These are phyloP conservation scores for Sambucus nigra DNA, from an alignment of 129 eudicot species.

Conservation along the genomic window DNA sequence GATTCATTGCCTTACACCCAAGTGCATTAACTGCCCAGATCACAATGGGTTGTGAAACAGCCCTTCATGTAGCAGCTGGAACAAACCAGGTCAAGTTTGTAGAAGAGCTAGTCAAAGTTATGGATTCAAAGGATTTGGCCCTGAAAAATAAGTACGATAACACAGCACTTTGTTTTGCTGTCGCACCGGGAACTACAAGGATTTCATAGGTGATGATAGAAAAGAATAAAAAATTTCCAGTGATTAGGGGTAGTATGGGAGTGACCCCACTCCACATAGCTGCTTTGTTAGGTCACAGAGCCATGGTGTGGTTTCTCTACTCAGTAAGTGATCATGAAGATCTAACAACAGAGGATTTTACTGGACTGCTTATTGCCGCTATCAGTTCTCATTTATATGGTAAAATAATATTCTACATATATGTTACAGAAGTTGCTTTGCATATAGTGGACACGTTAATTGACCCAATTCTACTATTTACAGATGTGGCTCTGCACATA, in stretches of 20 bases:
- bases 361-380: constrained; percentile 9
- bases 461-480: too few species aligned
- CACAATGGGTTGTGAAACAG: constrained; percentile 33
- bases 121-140: constrained; percentile 23
- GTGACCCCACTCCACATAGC: constrained; percentile 25
- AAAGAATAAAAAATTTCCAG: constrained; percentile 8
- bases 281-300: constrained; percentile 17
- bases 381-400: constrained; percentile 27
- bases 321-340: constrained; percentile 3
- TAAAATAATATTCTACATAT: constrained; percentile 3
- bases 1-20: constrained; percentile 14
- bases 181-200: constrained; percentile 14
- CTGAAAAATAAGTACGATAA: constrained; percentile 19
- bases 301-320: constrained; percentile 22
- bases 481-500: too few species aligned
- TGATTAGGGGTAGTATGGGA: constrained; percentile 13
- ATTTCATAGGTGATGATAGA: constrained; percentile 18
- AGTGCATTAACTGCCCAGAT: constrained; percentile 20
- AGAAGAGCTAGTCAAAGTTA: constrained; percentile 23
- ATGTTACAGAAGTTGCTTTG: neutral
- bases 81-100: constrained; percentile 30
- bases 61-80: constrained; percentile 47
- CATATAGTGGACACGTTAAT: too few species aligned
- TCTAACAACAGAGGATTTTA: constrained; percentile 5
- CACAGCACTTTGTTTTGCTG: constrained; percentile 31